Base-by-base conservation (phyloP, 345 rosid species). In the Anastatica hierochuntica region DNA sequence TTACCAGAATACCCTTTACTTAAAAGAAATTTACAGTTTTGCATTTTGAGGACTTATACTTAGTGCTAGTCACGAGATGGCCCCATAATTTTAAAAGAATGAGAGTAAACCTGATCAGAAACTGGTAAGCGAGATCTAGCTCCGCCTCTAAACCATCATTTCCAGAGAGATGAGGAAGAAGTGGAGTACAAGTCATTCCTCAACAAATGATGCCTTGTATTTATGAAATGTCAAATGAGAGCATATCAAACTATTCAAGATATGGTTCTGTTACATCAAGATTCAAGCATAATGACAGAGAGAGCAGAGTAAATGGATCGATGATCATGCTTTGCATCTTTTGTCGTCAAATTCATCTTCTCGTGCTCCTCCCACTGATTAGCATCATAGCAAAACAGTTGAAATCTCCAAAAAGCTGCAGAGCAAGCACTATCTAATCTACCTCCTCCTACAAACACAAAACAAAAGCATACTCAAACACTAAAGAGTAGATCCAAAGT, bases 381-480 rank as follows among this genome's bases (percentile, higher is more conserved):
- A 51, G n/a, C 39, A 62, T 62, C 67, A 14, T 7, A 6, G 29
- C 17, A 21, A 10, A 51, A 17, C 58, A 60, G 27, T 20, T 50
- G 12, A 3, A 10, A 13, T 2, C 44, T 33, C 51, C 21, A 29
- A 6, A 7, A 15, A n/a, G n/a, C n/a, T n/a, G n/a, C n/a, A n/a
- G 8, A 43, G 14, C 13, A 20, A 13, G 24, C 20, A 46, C 5
- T 16, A n/a, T n/a, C n/a, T n/a, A n/a, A n/a, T 31, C 15, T 56
- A 48, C 27, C 30, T 51, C 31, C 33, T 56, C 58, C 69, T 64
- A 41, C 52, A 41, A 56, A 49, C 39, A 56, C 30, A 13, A 42
- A 26, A 56, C 5, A 2, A 48, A 41, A 6, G 36, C 43, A 55
- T 31, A 21, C 4, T 12, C 5, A 48, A 46, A 42, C 7, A 38